Evolutionary conservation across 2,329 filamentous ascomycete species (phyloP), one percentile per base, ranked within the genome.

Genomic region (Trichoderma atrobrunneum): DNA sequence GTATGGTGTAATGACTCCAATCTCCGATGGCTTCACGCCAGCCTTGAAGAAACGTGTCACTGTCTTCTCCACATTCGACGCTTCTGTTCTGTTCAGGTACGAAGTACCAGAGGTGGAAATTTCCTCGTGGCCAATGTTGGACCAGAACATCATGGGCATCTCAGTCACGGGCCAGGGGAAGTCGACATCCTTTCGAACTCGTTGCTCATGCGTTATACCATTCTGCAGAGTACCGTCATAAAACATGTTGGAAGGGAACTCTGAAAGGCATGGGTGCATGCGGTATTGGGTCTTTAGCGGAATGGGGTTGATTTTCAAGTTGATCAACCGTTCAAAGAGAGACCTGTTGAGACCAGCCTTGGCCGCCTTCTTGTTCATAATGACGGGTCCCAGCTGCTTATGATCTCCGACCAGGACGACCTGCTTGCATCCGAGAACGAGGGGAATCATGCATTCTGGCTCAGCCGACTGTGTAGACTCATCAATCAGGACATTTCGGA

Each of bases 61-160:
- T 73, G 98, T 95, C 87, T 99, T 99, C 84, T 99, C 96, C 36
- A 99, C 96, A 75, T 98, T 98, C 61, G 94, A 93, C 5, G 96
- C 95, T 81, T 99, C 96, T 1, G 96, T 98, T 61, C 96, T 93
- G 82, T 99, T 99, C 76, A 99, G 91, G 79, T 99, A 99, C 3
- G 95, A 98, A 3, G 96, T 99, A 79, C 96, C 96, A 30, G 95
- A 98, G 1, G 96, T 96, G 7, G 95, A 98, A 65, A 99, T 99
- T 82, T 99, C 96, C 82, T 99, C 96, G 73, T 97, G 97, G 73
- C 96, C 96, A 70, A 98, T 86, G 80, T 99, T 99, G 30, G 94
- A 97, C 96, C 96, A 99, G 85, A 99, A 99, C 96, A 98, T 98
- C 96, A 99, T 99, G 3, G 96, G 96, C 76, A 91, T 94, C 80